Percentiles rank a stretch among this genome's conserved stretches.
phyloP scores from a whole-genome alignment of 2,329 filamentous ascomycete species.

The Neonectria coccinea region DNA sequence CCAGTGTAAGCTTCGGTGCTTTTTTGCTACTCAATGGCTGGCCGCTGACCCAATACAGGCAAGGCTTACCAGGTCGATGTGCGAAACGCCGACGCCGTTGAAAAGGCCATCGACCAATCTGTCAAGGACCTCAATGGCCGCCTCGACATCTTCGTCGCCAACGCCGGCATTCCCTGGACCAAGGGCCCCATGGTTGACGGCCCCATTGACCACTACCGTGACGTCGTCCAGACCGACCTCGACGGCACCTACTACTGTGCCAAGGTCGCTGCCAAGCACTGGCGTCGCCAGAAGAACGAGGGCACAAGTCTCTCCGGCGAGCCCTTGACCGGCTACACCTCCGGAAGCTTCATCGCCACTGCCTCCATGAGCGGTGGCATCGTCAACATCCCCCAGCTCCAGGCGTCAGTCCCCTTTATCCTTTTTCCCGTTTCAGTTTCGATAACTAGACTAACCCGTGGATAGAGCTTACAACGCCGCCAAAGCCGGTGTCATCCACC shows the following conservation, averaged over 20 bases:
- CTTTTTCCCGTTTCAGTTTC: neutral
- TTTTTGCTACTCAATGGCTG: conserved; percentile 13
- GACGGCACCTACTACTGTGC: conserved; percentile 82
- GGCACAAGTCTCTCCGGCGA: conserved; percentile 56
- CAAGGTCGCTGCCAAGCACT: conserved; percentile 74
- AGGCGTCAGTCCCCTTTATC: conserved; percentile 49
- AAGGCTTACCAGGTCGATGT: conserved; percentile 71
- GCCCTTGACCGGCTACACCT: conserved; percentile 42
- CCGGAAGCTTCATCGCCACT: conserved; percentile 64
- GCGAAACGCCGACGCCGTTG: conserved; percentile 61
- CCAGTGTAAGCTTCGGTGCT: conserved; percentile 61
- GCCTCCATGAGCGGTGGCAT: conserved; percentile 62
- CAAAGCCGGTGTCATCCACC: conserved; percentile 67
- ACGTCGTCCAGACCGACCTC: conserved; percentile 75
- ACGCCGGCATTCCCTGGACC: conserved; percentile 79
- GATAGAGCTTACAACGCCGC: conserved; percentile 63
- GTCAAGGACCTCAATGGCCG: conserved; percentile 75
- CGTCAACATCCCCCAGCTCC: conserved; percentile 64
- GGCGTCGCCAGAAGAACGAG: conserved; percentile 74
- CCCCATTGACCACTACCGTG: conserved; percentile 72
- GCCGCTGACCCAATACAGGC: conserved; percentile 51
- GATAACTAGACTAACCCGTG: neutral
- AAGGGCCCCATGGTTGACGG: conserved; percentile 75
- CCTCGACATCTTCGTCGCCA: conserved; percentile 81
- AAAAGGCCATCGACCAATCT: conserved; percentile 61